Conservation (phyloP, 2,329 filamentous ascomycete species). For the Monosporascus sp. region DNA sequence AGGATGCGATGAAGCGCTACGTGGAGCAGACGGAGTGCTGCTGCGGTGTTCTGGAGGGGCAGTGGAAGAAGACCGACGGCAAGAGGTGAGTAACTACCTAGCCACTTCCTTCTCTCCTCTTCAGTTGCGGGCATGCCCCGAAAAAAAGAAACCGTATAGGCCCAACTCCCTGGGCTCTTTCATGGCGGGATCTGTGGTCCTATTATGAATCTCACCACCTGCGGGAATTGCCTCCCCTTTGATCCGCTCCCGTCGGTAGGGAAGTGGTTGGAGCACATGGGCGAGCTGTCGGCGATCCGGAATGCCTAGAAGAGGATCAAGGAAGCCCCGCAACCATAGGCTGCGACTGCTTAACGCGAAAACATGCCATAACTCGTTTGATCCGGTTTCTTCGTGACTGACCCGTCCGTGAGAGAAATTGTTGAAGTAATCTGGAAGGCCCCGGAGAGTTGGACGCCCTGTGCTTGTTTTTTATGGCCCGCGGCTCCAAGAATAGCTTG, state of each 20-base stretch:
- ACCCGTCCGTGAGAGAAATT: no score
- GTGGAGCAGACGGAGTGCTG: slow-evolving; percentile 34
- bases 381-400: no score
- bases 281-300: slow-evolving; percentile 31
- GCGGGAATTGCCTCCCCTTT: slow-evolving; percentile 7
- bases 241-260: slow-evolving; percentile 33
- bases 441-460: no score
- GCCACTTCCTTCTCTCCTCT: not conserved
- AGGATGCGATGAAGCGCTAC: slow-evolving; percentile 35
- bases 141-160: not conserved
- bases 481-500: no score
- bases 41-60: slow-evolving; percentile 35
- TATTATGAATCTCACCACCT: no score
- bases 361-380: no score
- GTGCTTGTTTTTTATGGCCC: no score
- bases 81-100: not conserved
- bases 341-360: not conserved
- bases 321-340: slow-evolving; percentile 4
- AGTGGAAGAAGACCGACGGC: slow-evolving; percentile 32
- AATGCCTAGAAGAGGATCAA: slow-evolving; percentile 33
- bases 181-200: no score
- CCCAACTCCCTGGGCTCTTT: not conserved
- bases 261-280: slow-evolving; percentile 33
- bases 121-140: not conserved
- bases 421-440: no score